phyloP scores from a whole-genome alignment of 768 basidiomycete species.

The Leccinum arenicola region DNA sequence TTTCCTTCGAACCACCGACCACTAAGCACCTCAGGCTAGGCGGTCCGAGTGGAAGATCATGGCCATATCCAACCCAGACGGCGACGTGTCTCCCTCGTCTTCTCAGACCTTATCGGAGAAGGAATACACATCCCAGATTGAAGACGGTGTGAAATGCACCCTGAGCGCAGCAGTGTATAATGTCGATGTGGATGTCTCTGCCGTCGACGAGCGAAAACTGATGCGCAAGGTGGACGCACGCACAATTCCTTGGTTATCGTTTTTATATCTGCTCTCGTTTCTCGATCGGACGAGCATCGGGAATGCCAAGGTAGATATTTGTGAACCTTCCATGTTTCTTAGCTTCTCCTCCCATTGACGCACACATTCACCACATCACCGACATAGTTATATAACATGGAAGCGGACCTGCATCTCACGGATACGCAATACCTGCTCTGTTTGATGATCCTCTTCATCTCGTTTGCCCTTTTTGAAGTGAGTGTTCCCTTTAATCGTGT shows the following conservation, averaged over 20 bases:
- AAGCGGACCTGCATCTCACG: conserved; percentile 53
- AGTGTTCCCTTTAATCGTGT: conserved; percentile 1
- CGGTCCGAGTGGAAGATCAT: not conserved
- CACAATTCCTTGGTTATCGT: conserved; percentile 67
- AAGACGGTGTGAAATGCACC: not conserved
- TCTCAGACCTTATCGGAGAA: conserved; percentile 6
- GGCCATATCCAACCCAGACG: not conserved
- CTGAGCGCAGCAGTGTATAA: conserved; percentile 25
- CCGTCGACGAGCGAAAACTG: conserved; percentile 65
- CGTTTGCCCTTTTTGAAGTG: conserved; percentile 72
- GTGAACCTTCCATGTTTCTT: no score
- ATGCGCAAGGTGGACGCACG: conserved; percentile 66
- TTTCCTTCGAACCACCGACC: not conserved
- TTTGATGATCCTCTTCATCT: conserved; percentile 58
- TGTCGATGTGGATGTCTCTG: conserved; percentile 52
- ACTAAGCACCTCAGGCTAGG: not conserved
- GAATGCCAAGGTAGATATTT: conserved; percentile 30
- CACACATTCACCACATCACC: not conserved
- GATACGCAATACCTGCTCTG: conserved; percentile 65
- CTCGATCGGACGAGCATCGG: conserved; percentile 57
- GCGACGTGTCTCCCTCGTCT: not conserved
- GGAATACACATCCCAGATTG: not conserved
- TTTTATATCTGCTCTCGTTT: conserved; percentile 77
- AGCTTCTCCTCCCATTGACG: not conserved
- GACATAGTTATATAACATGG: conserved; percentile 60